Conservation (phyloP, 2,329 filamentous ascomycete genomes). For the Ustulina deusta region DNA sequence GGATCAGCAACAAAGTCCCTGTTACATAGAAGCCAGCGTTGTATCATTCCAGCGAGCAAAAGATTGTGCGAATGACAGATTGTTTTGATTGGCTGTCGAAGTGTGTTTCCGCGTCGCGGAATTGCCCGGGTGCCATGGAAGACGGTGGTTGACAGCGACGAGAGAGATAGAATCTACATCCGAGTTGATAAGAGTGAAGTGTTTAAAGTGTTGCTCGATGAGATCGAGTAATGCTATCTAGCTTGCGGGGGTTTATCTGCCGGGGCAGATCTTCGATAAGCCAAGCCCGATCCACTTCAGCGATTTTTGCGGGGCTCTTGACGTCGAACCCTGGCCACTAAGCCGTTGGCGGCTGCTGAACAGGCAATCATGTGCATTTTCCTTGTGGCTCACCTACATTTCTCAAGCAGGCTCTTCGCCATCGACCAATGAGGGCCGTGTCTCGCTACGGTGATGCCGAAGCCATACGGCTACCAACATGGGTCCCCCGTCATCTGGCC, state of each 20-base stretch:
- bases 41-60: neutral
- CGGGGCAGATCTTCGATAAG: constrained; percentile 42
- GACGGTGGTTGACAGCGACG: neutral
- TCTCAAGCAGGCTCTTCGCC: neutral
- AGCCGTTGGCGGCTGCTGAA: constrained; percentile 16
- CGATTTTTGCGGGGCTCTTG: constrained; percentile 35
- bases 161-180: neutral
- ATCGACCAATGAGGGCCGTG: constrained; percentile 24
- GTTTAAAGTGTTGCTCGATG: constrained; percentile 50
- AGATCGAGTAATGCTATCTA: constrained; percentile 46
- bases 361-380: constrained; percentile 30
- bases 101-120: neutral
- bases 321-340: constrained; percentile 26
- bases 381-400: constrained; percentile 15
- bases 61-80: neutral
- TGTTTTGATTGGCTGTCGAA: too few relatives aligned
- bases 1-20: neutral
- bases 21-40: neutral
- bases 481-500: constrained; percentile 17
- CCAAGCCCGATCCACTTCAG: constrained; percentile 30
- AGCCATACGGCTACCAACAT: constrained; percentile 25
- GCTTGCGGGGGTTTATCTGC: constrained; percentile 26
- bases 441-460: constrained; percentile 30
- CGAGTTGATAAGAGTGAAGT: constrained; percentile 15
- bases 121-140: too few relatives aligned